phyloP scores from a whole-genome alignment of 176 grass and related monocot genomes.

The Oryza longistaminata region DNA sequence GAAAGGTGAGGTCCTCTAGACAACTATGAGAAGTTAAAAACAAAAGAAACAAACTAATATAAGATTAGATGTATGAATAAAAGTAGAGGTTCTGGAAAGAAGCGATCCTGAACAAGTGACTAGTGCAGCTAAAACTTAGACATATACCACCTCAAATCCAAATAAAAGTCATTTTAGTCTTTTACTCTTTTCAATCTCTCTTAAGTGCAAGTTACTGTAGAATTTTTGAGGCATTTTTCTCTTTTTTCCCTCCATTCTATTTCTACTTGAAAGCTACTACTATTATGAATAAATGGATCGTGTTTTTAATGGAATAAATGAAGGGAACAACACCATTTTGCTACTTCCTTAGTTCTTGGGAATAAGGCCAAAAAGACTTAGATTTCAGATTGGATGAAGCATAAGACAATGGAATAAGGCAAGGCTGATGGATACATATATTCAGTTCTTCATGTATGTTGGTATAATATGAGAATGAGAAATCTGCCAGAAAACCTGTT shows the following conservation, averaged over 20 bases:
- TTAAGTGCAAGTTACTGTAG: neutral
- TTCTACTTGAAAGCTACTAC: neutral
- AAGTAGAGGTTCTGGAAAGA: slow-evolving; percentile 1
- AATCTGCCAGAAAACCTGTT: slow-evolving; percentile 55
- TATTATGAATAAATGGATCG: neutral
- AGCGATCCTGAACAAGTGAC: neutral
- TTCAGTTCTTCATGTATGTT: neutral
- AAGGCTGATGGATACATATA: neutral
- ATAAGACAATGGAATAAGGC: slow-evolving; percentile 1
- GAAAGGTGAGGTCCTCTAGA: neutral
- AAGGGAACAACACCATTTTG: neutral
- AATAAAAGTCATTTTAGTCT: neutral
- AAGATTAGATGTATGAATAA: neutral
- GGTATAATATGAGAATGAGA: neutral
- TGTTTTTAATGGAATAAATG: neutral
- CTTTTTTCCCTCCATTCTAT: neutral
- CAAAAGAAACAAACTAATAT: neutral
- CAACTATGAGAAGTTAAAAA: neutral
- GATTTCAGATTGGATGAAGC: neutral
- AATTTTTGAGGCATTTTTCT: neutral
- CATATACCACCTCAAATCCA: neutral
- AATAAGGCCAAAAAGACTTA: neutral
- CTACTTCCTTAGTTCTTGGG: neutral
- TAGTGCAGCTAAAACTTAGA: neutral
- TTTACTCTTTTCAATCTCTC: neutral